These are phyloP conservation scores for Trametes sanguinea DNA, from an alignment of 768 basidiomycete species.

Conservation along the genomic window DNA sequence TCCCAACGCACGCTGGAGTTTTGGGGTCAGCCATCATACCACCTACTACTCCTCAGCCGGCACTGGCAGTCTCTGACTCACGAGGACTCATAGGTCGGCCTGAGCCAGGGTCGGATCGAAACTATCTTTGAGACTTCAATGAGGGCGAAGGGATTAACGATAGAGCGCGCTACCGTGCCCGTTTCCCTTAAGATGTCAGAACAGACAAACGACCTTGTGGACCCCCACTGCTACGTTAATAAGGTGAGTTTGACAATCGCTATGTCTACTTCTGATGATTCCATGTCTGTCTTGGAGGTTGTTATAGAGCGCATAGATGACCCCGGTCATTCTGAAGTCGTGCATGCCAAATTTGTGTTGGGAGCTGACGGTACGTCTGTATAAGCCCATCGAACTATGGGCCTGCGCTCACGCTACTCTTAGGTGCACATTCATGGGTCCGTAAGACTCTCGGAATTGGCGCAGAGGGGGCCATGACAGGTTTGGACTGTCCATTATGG, in stretches of 20 bases:
- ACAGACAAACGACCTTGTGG: slow-evolving; percentile 42
- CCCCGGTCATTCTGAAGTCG: slow-evolving; percentile 51
- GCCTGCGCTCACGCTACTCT: not conserved
- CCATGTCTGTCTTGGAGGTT: slow-evolving; percentile 35
- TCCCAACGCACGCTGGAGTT: slow-evolving; percentile 68
- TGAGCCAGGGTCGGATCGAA: slow-evolving; percentile 69
- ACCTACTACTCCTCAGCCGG: not conserved
- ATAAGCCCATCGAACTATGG: not conserved
- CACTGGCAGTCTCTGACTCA: too few relatives aligned
- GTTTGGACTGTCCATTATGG: slow-evolving; percentile 41
- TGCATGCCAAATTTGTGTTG: slow-evolving; percentile 71
- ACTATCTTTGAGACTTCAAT: slow-evolving; percentile 60
- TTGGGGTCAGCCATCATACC: slow-evolving; percentile 48
- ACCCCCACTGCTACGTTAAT: slow-evolving; percentile 33
- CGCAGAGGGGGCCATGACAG: slow-evolving; percentile 77
- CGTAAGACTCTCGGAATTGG: slow-evolving; percentile 62
- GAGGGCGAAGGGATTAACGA: slow-evolving; percentile 45
- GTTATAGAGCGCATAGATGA: slow-evolving; percentile 44
- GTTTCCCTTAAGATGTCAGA: slow-evolving; percentile 48
- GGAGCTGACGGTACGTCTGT: slow-evolving; percentile 61
- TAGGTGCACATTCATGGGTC: slow-evolving; percentile 85
- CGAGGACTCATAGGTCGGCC: slow-evolving; percentile 43
- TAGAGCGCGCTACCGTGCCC: slow-evolving; percentile 54
- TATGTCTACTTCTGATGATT: not conserved
- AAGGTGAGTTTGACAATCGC: not conserved